Conservation (phyloP, 2,329 filamentous ascomycete genomes). For the Penicillium crustosum region DNA sequence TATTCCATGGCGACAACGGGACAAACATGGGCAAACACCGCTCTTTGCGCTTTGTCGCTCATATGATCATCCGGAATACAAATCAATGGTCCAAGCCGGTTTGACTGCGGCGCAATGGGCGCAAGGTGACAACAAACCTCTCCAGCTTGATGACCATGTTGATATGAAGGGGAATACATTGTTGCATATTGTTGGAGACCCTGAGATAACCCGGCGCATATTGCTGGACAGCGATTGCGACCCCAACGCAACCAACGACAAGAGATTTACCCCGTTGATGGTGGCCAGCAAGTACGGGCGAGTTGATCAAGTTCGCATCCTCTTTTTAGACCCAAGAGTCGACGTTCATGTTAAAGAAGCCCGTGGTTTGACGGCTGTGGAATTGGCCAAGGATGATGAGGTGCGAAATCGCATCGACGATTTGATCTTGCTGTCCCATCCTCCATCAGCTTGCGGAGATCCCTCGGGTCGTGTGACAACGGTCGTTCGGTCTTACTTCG, state of each 20-base stretch:
- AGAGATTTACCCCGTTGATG: conserved; percentile 93
- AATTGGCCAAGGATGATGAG: conserved; percentile 96
- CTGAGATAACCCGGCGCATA: conserved; percentile 71
- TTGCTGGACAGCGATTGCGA: conserved; percentile 88
- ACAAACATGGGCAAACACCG: conserved; percentile 97
- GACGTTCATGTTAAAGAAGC: conserved; percentile 81
- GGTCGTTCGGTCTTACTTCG: conserved; percentile 92
- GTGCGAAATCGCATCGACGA: conserved; percentile 96
- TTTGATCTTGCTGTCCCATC: conserved; percentile 76
- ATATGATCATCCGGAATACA: conserved; percentile 88
- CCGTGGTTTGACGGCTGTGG: conserved; percentile 87
- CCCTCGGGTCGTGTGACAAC: conserved; percentile 82
- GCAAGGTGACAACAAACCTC: conserved; percentile 74
- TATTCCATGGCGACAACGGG: conserved; percentile 84
- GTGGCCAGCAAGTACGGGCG: conserved; percentile 97
- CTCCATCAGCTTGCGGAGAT: conserved; percentile 52
- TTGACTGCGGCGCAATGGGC: conserved; percentile 69
- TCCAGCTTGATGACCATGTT: conserved; percentile 90
- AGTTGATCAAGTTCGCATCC: conserved; percentile 83
- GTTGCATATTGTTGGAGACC: conserved; percentile 91
- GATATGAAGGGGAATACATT: conserved; percentile 92
- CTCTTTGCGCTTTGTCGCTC: conserved; percentile 92
- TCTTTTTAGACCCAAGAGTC: conserved; percentile 85
- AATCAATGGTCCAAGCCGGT: conserved; percentile 80
- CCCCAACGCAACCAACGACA: conserved; percentile 92